A percentile compares a stretch with the other conserved stretches of the same genome.
phyloP scores from a whole-genome alignment of 192 early-diverging fungal genomes.

The Chytriomyces hyalinus region DNA sequence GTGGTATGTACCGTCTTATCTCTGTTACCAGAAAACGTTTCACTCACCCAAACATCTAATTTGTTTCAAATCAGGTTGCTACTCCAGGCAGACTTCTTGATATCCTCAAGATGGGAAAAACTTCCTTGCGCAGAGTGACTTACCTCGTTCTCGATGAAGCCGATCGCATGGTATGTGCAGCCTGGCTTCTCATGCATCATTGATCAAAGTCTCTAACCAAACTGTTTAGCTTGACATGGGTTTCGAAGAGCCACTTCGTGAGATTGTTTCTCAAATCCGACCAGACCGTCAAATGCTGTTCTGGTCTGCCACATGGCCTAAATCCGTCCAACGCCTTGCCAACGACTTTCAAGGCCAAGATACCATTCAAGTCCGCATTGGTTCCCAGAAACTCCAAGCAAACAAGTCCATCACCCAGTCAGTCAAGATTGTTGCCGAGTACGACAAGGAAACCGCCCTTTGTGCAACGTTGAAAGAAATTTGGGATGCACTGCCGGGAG shows the following conservation, averaged over 20 bases:
- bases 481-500: slow-evolving; percentile 45
- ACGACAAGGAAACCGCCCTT: slow-evolving; percentile 77
- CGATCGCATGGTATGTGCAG: slow-evolving; percentile 75
- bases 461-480: slow-evolving; percentile 62
- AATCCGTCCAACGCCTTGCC: slow-evolving; percentile 84
- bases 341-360: slow-evolving; percentile 81
- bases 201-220: too few species aligned
- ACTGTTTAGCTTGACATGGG: slow-evolving; percentile 81
- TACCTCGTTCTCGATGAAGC: slow-evolving; percentile 96
- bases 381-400: slow-evolving; percentile 85
- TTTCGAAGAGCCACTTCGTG: slow-evolving; percentile 86
- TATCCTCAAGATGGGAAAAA: slow-evolving; percentile 77
- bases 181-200: too few species aligned
- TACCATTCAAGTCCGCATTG: slow-evolving; percentile 82
- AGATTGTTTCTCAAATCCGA: slow-evolving; percentile 78
- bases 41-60: too few species aligned
- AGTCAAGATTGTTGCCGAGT: slow-evolving; percentile 78
- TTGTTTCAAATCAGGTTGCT: slow-evolving; percentile 49
- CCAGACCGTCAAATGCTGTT: slow-evolving; percentile 85
- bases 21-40: too few species aligned
- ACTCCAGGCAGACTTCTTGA: slow-evolving; percentile 95
- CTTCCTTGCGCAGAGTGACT: slow-evolving; percentile 81
- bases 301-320: slow-evolving; percentile 96
- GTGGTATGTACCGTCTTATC: slow-evolving; percentile 69
- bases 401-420: slow-evolving; percentile 85